Evolutionary conservation across 164 flowering plant genomes (phyloP).

Genomic region (Tetracentron sinense): DNA sequence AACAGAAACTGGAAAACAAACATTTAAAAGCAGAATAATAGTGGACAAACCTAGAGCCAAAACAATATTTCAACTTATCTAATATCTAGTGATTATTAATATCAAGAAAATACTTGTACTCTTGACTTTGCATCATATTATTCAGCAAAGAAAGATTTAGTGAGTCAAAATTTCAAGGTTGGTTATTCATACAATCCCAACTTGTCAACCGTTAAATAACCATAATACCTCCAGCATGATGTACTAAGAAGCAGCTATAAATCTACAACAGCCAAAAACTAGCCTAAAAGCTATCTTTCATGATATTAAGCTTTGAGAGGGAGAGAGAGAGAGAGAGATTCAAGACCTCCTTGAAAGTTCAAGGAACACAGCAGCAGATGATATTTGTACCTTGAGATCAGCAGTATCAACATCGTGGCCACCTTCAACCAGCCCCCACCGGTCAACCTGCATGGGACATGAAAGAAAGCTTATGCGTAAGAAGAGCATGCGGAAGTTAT

Average conservation of each 20-base stretch:
- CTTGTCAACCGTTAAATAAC: neutral
- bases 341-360: slow-evolving; percentile 54
- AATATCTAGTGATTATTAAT: too few species aligned
- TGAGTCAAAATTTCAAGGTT: neutral
- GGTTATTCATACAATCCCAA: neutral
- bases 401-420: slow-evolving; percentile 98
- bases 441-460: slow-evolving; percentile 52
- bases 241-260: neutral
- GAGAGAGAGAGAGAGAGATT: neutral
- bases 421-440: slow-evolving; percentile 97
- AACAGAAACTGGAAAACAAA: neutral
- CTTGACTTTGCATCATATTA: neutral
- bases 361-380: slow-evolving; percentile 81
- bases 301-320: neutral
- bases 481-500: neutral
- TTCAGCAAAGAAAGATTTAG: neutral
- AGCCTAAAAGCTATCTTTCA: neutral
- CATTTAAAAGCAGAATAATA: too few species aligned
- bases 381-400: slow-evolving; percentile 80
- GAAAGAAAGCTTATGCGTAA: neutral
- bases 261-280: neutral
- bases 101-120: neutral
- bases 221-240: neutral
- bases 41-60: too few species aligned
- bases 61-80: too few species aligned